Evolutionary conservation across 345 rosid species (phyloP).

Genomic region (Syzygium aqueum): DNA sequence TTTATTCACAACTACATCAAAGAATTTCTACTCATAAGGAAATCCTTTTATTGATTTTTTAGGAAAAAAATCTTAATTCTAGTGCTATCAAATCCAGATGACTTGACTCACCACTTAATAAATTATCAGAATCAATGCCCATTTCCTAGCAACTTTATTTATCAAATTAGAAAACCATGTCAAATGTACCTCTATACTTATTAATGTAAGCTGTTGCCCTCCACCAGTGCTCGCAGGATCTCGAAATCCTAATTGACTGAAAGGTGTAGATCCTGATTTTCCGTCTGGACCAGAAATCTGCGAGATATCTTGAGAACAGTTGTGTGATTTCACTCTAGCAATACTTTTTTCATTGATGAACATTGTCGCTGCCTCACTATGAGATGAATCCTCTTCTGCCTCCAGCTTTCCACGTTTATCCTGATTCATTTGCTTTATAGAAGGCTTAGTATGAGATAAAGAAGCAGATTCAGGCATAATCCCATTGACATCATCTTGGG

Average conservation of each 20-base stretch:
- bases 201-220: conserved; percentile 83
- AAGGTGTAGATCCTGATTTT: conserved; percentile 71
- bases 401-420: conserved; percentile 13
- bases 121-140: background rate
- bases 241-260: conserved; percentile 90
- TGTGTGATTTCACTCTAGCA: conserved; percentile 15
- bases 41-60: background rate
- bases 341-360: conserved; percentile 19
- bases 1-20: background rate
- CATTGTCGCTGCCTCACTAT: background rate
- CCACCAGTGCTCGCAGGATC: conserved; percentile 96
- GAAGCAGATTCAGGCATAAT: conserved; percentile 14
- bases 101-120: background rate
- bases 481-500: conserved; percentile 10
- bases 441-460: conserved; percentile 10
- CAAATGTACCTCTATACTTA: conserved; percentile 76
- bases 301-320: conserved; percentile 48
- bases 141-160: background rate
- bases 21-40: background rate
- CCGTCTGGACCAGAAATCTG: conserved; percentile 89
- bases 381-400: conserved; percentile 14
- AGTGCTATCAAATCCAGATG: background rate
- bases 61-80: background rate
- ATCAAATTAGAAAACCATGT: background rate
- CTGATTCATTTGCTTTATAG: conserved; percentile 15